phyloP scores from a whole-genome alignment of 2,329 filamentous ascomycete species.

The Chaetomiaceae sp. region DNA sequence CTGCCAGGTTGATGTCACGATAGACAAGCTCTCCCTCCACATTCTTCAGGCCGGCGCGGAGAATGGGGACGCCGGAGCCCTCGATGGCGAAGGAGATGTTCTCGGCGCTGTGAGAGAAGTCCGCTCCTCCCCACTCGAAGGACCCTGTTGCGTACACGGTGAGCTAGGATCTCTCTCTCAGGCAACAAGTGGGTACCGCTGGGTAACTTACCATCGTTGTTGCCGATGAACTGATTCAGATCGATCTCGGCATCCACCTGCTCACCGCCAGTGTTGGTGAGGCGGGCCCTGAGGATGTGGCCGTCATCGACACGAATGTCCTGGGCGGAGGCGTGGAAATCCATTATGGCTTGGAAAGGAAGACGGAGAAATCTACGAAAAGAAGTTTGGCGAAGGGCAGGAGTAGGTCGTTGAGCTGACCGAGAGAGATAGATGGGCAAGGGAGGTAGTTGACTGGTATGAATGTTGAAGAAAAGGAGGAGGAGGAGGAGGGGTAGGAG shows the following conservation, averaged over 20 bases:
- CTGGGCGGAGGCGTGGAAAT: conserved; percentile 46
- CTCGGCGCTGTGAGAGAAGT: conserved; percentile 43
- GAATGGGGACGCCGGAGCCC: conserved; percentile 46
- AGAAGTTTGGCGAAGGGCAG: neutral
- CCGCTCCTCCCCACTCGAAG: conserved; percentile 42
- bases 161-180: neutral
- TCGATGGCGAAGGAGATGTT: conserved; percentile 46
- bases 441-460: no score
- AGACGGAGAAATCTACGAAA: neutral
- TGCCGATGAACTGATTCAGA: conserved; percentile 48
- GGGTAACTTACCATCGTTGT: conserved; percentile 46
- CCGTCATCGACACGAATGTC: conserved; percentile 46
- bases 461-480: no score
- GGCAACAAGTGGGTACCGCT: no score
- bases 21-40: conserved; percentile 37
- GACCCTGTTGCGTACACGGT: conserved; percentile 28
- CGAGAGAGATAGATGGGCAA: no score
- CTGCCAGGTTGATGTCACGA: conserved; percentile 50
- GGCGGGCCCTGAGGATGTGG: conserved; percentile 42
- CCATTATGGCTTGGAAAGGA: conserved; percentile 31
- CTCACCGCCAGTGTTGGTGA: conserved; percentile 39
- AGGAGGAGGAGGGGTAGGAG: no score
- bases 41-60: conserved; percentile 45
- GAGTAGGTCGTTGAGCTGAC: no score
- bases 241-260: conserved; percentile 41